Conservation (phyloP, 2,329 filamentous ascomycete species). For the Pyrenophora seminiperda region DNA sequence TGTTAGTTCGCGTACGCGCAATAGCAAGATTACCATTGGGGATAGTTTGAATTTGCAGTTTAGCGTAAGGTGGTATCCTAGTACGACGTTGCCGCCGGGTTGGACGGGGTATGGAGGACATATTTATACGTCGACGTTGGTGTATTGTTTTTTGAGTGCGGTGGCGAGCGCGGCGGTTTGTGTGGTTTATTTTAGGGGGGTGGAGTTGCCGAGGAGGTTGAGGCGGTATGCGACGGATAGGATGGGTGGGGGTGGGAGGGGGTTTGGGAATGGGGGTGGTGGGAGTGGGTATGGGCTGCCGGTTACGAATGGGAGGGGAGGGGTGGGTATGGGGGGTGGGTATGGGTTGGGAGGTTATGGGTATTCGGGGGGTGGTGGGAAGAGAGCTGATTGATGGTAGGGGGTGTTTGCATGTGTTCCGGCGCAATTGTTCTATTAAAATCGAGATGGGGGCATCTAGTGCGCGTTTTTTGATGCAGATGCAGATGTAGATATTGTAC, state of each 20-base stretch:
- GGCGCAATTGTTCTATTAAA: too few species aligned
- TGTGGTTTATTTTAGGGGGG: slow-evolving; percentile 60
- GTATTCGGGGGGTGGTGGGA: slow-evolving; percentile 50
- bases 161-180: slow-evolving; percentile 57
- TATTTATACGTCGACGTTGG: slow-evolving; percentile 55
- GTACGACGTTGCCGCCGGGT: slow-evolving; percentile 66
- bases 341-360: slow-evolving; percentile 52
- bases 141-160: slow-evolving; percentile 57
- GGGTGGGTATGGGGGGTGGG: slow-evolving; percentile 49
- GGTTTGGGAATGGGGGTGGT: slow-evolving; percentile 38
- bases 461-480: slow-evolving; percentile 1
- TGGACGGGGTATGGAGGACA: slow-evolving; percentile 60
- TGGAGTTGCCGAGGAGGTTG: slow-evolving; percentile 57
- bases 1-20: slow-evolving; percentile 66
- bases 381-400: slow-evolving; percentile 46
- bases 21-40: slow-evolving; percentile 77
- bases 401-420: neutral
- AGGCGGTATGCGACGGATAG: slow-evolving; percentile 64
- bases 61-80: slow-evolving; percentile 85
- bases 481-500: slow-evolving; percentile 4
- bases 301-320: slow-evolving; percentile 38
- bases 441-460: neutral
- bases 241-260: slow-evolving; percentile 46
- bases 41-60: slow-evolving; percentile 81
- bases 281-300: slow-evolving; percentile 41